Percentiles rank a stretch among this genome's conserved stretches.
These are phyloP conservation scores for Dactylonectria macrodidyma DNA, from an alignment of 2,329 filamentous ascomycete species.

Conservation along the genomic window DNA sequence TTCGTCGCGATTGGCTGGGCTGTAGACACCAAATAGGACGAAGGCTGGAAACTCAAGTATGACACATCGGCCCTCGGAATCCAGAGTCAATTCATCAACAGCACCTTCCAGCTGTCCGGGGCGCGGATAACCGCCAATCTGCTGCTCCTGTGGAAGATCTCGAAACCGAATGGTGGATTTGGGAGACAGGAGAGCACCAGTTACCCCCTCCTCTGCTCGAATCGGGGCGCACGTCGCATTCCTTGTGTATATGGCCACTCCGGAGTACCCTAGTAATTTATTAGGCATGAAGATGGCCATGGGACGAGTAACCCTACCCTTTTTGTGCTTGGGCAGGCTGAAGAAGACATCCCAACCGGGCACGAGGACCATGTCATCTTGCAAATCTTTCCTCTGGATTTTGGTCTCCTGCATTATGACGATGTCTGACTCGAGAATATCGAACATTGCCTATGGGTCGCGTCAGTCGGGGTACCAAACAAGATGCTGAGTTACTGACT, in stretches of 20 bases:
- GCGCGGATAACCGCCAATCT: slow-evolving; percentile 91
- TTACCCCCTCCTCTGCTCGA: slow-evolving; percentile 93
- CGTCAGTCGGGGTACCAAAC: not conserved
- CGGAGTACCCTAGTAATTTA: slow-evolving; percentile 83
- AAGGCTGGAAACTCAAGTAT: slow-evolving; percentile 95
- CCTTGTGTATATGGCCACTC: slow-evolving; percentile 95
- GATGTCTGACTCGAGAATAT: slow-evolving; percentile 92
- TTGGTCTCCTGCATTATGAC: slow-evolving; percentile 97
- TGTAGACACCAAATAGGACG: slow-evolving; percentile 93
- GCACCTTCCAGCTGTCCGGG: slow-evolving; percentile 74
- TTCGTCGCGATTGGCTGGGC: slow-evolving; percentile 90
- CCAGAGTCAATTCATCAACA: slow-evolving; percentile 80
- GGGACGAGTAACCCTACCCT: slow-evolving; percentile 70
- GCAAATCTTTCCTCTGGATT: slow-evolving; percentile 92
- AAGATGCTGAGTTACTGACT: slow-evolving; percentile 57
- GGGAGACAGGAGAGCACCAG: slow-evolving; percentile 83
- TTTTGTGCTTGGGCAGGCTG: slow-evolving; percentile 93
- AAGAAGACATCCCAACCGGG: slow-evolving; percentile 98
- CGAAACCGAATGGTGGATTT: slow-evolving; percentile 80
- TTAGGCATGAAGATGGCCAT: slow-evolving; percentile 1
- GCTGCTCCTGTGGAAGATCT: slow-evolving; percentile 79
- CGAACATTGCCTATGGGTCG: slow-evolving; percentile 84
- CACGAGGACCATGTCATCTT: slow-evolving; percentile 95
- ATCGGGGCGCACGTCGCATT: slow-evolving; percentile 88
- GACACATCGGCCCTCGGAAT: slow-evolving; percentile 93